These are phyloP conservation scores for Delitschia confertaspora DNA, from an alignment of 495 filamentous ascomycete genomes.

Conservation along the genomic window DNA sequence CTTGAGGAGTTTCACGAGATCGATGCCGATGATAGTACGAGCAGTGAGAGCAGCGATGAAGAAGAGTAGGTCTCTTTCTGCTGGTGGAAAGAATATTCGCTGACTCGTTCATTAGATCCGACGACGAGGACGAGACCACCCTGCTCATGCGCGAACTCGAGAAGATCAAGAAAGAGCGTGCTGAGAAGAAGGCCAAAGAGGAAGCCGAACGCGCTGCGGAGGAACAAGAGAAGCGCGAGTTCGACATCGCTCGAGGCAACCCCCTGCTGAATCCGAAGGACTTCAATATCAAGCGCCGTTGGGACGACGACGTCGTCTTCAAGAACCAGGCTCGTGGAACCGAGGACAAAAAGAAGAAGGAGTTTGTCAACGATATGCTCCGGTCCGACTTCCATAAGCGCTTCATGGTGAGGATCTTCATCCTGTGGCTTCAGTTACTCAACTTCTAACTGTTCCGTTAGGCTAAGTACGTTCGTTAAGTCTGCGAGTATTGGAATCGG, in stretches of 20 bases:
- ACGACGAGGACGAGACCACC: slow-evolving; percentile 83
- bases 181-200: slow-evolving; percentile 77
- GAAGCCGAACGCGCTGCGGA: slow-evolving; percentile 56
- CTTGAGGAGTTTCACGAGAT: slow-evolving; percentile 82
- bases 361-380: slow-evolving; percentile 95
- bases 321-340: slow-evolving; percentile 96
- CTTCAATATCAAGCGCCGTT: slow-evolving; percentile 66
- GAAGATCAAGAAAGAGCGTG: slow-evolving; percentile 85
- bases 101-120: slow-evolving; percentile 37
- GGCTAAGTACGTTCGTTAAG: slow-evolving; percentile 64
- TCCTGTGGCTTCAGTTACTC: not conserved
- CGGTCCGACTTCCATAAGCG: slow-evolving; percentile 95
- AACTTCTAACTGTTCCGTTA: slow-evolving; percentile 38
- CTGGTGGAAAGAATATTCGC: not conserved
- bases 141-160: slow-evolving; percentile 86
- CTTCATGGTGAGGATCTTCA: slow-evolving; percentile 67
- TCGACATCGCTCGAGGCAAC: slow-evolving; percentile 86
- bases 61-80: slow-evolving; percentile 42
- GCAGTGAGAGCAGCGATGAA: slow-evolving; percentile 62
- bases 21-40: slow-evolving; percentile 66
- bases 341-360: slow-evolving; percentile 78
- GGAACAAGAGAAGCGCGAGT: slow-evolving; percentile 75
- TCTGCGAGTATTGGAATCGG: no score
- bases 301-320: slow-evolving; percentile 99
- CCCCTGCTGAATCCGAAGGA: slow-evolving; percentile 75